Conservation (phyloP, 2,329 filamentous ascomycete genomes). For the Sordariomycetes sp. region DNA sequence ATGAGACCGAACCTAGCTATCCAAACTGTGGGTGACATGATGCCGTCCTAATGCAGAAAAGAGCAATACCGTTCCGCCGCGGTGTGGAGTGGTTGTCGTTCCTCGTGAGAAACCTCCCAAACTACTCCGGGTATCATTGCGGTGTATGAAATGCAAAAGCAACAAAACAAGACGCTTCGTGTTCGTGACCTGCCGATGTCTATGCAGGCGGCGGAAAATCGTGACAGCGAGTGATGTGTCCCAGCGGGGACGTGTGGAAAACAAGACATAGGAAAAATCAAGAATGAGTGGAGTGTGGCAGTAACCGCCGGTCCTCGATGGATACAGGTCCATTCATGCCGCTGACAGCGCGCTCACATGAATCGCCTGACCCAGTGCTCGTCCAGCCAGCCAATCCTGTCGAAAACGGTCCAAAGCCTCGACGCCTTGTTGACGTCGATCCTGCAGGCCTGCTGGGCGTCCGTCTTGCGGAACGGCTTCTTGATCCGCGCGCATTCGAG, state of each 20-base stretch:
- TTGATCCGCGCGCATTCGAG: conserved; percentile 55
- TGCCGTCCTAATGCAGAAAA: neutral
- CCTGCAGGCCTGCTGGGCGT: conserved; percentile 93
- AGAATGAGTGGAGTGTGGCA: neutral
- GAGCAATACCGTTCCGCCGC: neutral
- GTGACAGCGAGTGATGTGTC: neutral
- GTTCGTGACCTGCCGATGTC: neutral
- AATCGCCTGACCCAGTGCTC: conserved; percentile 27
- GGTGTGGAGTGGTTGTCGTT: neutral
- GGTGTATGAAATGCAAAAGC: conserved; percentile 1
- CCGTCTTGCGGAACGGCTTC: conserved; percentile 90
- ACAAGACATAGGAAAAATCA: neutral
- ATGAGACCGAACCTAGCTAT: neutral
- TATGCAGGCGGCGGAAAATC: neutral
- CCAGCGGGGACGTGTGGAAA: conserved; percentile 17
- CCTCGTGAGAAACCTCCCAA: neutral
- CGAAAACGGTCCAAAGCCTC: conserved; percentile 82
- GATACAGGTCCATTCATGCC: neutral
- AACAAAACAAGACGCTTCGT: neutral
- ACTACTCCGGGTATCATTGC: conserved; percentile 4
- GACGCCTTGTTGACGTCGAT: conserved; percentile 98
- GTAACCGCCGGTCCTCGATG: neutral
- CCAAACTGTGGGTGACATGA: neutral
- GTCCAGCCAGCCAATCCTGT: conserved; percentile 76
- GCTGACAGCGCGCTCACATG: neutral